Percentiles rank a stretch among this genome's conserved stretches.
These are phyloP conservation scores for Saprolegnia diclina DNA, from an alignment of 352 stramenopile species.

Conservation along the genomic window DNA sequence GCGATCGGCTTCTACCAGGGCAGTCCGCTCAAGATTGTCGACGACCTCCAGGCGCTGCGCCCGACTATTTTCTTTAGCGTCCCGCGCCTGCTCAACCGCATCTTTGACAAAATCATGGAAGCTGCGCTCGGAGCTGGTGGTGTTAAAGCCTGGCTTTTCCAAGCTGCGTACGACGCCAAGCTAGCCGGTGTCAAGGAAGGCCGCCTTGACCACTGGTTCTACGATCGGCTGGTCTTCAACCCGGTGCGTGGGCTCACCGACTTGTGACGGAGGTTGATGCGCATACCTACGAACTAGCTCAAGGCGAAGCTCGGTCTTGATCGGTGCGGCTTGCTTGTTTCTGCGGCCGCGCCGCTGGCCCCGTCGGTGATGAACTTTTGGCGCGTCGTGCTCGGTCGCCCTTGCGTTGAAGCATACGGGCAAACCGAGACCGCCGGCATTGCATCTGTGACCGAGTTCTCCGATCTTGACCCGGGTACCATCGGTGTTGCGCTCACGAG, in stretches of 20 bases:
- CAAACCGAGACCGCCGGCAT: constrained; percentile 82
- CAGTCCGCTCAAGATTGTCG: constrained; percentile 87
- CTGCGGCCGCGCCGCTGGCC: constrained; percentile 90
- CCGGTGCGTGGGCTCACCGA: constrained; percentile 55
- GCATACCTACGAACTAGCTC: constrained; percentile 37
- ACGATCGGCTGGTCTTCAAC: constrained; percentile 94
- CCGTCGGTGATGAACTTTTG: constrained; percentile 92
- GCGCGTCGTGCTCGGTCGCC: constrained; percentile 85
- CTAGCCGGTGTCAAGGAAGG: constrained; percentile 29
- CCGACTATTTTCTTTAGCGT: constrained; percentile 93
- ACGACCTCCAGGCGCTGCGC: constrained; percentile 88
- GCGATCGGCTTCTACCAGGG: constrained; percentile 91
- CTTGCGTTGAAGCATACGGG: constrained; percentile 92
- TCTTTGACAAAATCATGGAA: constrained; percentile 91
- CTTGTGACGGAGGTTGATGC: not conserved
- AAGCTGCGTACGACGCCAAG: constrained; percentile 71
- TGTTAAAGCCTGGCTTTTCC: constrained; percentile 85
- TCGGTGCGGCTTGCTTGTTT: constrained; percentile 82
- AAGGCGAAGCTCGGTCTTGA: constrained; percentile 75
- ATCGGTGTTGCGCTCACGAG: constrained; percentile 83
- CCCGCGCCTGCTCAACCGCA: constrained; percentile 94
- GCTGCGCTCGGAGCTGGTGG: constrained; percentile 61
- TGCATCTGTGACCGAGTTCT: constrained; percentile 33
- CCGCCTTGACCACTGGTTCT: constrained; percentile 73
- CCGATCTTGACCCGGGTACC: constrained; percentile 63